Conservation (phyloP, 1,284 basidiomycete species). For the Athelia sp. region DNA sequence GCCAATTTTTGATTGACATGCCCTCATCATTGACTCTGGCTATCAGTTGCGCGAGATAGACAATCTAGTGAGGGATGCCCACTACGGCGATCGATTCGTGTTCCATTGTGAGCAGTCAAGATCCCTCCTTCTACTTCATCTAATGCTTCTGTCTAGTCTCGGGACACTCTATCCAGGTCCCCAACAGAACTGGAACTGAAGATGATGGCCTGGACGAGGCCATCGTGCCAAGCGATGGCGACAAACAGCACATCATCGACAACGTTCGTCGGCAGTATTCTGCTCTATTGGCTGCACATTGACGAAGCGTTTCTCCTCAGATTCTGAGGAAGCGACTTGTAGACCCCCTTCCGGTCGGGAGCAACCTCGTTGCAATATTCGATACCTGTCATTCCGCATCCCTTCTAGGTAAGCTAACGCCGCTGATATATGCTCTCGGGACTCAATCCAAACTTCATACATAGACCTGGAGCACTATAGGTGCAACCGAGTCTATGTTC, state of each 20-base stretch:
- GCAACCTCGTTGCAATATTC: constrained; percentile 7
- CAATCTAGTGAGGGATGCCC: constrained; percentile 8
- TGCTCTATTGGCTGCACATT: not conserved
- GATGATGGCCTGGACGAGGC: constrained; percentile 12
- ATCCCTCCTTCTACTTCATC: not conserved
- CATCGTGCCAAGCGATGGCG: not conserved
- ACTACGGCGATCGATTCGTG: constrained; percentile 12
- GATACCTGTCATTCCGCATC: constrained; percentile 13
- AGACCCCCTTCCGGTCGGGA: constrained; percentile 8
- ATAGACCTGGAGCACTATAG: not conserved
- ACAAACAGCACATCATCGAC: constrained; percentile 9
- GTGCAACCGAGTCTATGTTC: not conserved
- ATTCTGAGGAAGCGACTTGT: constrained; percentile 7
- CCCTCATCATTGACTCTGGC: not conserved
- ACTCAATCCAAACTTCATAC: not conserved
- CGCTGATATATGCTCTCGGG: not conserved
- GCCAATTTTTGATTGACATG: not conserved
- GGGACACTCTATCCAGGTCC: constrained; percentile 10
- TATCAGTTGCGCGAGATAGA: constrained; percentile 9
- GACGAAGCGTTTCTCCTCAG: constrained; percentile 1
- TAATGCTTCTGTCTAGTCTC: constrained; percentile 4
- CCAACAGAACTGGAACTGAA: constrained; percentile 8
- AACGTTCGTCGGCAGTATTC: constrained; percentile 2
- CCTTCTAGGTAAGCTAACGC: constrained; percentile 5
- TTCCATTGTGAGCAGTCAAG: constrained; percentile 12